Conservation (phyloP, 345 rosid species). For the Citrus mangshanensis region DNA sequence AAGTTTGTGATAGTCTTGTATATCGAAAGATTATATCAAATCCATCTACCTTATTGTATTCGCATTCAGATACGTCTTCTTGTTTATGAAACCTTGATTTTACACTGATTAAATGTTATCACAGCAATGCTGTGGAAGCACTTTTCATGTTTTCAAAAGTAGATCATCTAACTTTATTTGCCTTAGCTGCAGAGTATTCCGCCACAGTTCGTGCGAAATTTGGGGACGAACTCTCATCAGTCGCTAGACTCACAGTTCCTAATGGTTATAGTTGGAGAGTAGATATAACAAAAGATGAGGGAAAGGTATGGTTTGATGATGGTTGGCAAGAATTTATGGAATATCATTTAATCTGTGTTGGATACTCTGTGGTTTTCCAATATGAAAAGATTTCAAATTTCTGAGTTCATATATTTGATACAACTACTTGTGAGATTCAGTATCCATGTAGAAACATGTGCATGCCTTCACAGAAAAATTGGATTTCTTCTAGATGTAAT, state of each 20-base stretch:
- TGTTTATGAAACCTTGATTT: too few species aligned
- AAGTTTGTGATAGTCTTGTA: too few species aligned
- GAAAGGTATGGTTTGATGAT: slow-evolving; percentile 35
- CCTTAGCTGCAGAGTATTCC: slow-evolving; percentile 33
- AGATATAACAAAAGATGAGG: slow-evolving; percentile 24
- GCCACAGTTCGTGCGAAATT: slow-evolving; percentile 25
- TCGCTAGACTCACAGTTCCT: slow-evolving; percentile 24
- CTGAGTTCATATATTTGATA: slow-evolving; percentile 32
- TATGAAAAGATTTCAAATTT: slow-evolving; percentile 37
- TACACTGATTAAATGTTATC: too few species aligned
- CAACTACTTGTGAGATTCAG: slow-evolving; percentile 1
- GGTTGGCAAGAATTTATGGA: slow-evolving; percentile 41
- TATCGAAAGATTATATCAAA: too few species aligned
- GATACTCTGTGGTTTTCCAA: slow-evolving; percentile 35
- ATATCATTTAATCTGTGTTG: slow-evolving; percentile 28
- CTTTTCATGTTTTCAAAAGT: too few species aligned
- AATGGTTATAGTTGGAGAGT: slow-evolving; percentile 23
- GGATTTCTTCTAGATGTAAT: too few species aligned
- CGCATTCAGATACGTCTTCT: too few species aligned
- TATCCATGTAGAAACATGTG: too few species aligned
- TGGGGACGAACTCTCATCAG: slow-evolving; percentile 33
- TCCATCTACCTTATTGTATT: too few species aligned
- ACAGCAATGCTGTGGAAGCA: too few species aligned
- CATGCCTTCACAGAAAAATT: too few species aligned
- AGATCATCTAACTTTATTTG: background rate